Evolutionary conservation across 2,329 filamentous ascomycete species (phyloP), one percentile per base, ranked within the genome.

Genomic region (Penicillium sp.): DNA sequence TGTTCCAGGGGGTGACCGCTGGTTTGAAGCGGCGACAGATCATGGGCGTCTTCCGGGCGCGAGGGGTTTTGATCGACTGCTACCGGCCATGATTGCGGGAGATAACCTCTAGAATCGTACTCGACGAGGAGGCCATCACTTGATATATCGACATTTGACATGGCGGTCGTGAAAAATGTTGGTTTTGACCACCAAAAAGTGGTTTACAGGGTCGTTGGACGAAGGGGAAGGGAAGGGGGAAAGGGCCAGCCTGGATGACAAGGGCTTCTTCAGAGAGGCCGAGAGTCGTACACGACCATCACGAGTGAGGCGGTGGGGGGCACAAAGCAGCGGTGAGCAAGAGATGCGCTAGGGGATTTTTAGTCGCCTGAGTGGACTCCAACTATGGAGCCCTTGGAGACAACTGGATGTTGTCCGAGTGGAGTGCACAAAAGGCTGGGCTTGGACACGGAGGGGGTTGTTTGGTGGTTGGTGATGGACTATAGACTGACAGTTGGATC

Each of bases 71-170:
- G 76, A 63, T 79, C 76, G 62, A 80, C 73, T 53, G 76, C 64
- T 55, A 81, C 72, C 55, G 79, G 75, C 80, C 79, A 82, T 64
- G 74, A 70, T 64, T 76, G 71, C 61, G 77, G 74, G 62, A 78
- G 73, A 71, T 81, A 82, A 52, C 68, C 74, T 74, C 79, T 78
- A 60, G 79, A 76, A 69, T 82, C 80, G 64, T 81, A 81, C 58
- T 82, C 80, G 65, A 81, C 76, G 65, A 79, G 73, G 59, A 82
- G 76, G 70, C 78, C 80, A 61, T 82, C 79, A 66, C 68, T 71
- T 55, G 76, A 69, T 67, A 81, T 65, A 75, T 78, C 77, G 65
- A 80, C 74, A 73, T 79, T 79, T 65, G 75, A 78, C 75, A 80
- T 80, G 67, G 68, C 70, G 64, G 64, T 73, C 67, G 65, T 73